phyloP scores from a whole-genome alignment of 176 grass and related monocot species.

The Coix lacrymajobi region DNA sequence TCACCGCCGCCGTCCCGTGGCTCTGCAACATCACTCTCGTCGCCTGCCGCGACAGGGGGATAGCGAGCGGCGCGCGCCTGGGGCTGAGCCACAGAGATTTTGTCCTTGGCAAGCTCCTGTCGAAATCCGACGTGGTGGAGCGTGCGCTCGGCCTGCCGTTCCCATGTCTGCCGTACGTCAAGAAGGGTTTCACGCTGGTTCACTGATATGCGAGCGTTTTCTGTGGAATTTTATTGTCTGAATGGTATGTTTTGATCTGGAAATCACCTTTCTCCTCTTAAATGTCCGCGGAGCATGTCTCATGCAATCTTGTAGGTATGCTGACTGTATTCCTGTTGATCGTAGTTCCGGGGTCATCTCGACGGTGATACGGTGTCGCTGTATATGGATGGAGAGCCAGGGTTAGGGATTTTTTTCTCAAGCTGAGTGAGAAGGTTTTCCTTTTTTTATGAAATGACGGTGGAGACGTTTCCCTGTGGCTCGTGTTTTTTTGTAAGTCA shows the following conservation, averaged over 20 bases:
- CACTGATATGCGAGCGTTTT: slow-evolving; percentile 16
- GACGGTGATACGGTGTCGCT: too few relatives aligned
- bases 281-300: too few relatives aligned
- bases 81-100: slow-evolving; percentile 27
- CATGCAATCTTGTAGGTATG: too few relatives aligned
- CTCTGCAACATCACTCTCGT: slow-evolving; percentile 88
- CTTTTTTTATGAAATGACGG: too few relatives aligned
- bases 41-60: slow-evolving; percentile 36
- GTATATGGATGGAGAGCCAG: too few relatives aligned
- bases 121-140: slow-evolving; percentile 53
- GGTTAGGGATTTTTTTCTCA: too few relatives aligned
- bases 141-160: slow-evolving; percentile 47
- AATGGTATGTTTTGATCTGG: not conserved
- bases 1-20: slow-evolving; percentile 47
- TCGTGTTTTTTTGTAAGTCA: too few relatives aligned
- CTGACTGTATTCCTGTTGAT: too few relatives aligned
- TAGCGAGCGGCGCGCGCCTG: not conserved
- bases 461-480: too few relatives aligned
- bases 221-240: not conserved
- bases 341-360: too few relatives aligned
- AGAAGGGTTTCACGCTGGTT: slow-evolving; percentile 57
- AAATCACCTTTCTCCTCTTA: not conserved
- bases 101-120: slow-evolving; percentile 56
- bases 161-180: slow-evolving; percentile 64
- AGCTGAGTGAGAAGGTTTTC: too few relatives aligned